phyloP scores from a whole-genome alignment of 805 yeast genomes.

The Ogataea minuta region DNA sequence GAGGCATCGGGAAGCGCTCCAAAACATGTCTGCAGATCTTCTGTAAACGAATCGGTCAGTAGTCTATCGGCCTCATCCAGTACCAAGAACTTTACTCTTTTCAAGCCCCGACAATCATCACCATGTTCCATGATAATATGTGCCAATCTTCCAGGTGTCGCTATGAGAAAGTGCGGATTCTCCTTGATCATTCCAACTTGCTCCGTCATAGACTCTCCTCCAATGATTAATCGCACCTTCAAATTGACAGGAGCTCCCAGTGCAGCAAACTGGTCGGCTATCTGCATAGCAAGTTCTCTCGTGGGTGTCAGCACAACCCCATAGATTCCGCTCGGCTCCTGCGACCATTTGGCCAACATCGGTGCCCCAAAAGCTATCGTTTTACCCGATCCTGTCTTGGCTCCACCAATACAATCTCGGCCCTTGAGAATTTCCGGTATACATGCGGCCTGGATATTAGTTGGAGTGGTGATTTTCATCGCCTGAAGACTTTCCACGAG shows the following conservation, averaged over 20 bases:
- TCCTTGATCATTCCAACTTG: slow-evolving; percentile 80
- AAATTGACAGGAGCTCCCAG: slow-evolving; percentile 87
- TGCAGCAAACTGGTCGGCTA: slow-evolving; percentile 94
- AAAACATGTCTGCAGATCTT: slow-evolving; percentile 73
- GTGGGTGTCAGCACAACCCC: slow-evolving; percentile 91
- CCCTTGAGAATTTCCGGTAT: slow-evolving; percentile 84
- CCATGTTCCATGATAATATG: slow-evolving; percentile 86
- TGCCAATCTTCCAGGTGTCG: slow-evolving; percentile 96
- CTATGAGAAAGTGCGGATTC: slow-evolving; percentile 91
- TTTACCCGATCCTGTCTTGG: slow-evolving; percentile 97
- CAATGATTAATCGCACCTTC: slow-evolving; percentile 79
- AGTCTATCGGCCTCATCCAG: slow-evolving; percentile 96
- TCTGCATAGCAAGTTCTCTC: slow-evolving; percentile 91
- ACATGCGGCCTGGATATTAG: slow-evolving; percentile 83
- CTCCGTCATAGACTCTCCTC: slow-evolving; percentile 91
- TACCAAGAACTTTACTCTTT: slow-evolving; percentile 76
- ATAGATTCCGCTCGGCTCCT: slow-evolving; percentile 89
- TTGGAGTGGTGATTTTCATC: slow-evolving; percentile 81
- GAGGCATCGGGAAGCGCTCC: slow-evolving; percentile 66
- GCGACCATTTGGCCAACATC: slow-evolving; percentile 90
- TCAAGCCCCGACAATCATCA: slow-evolving; percentile 77
- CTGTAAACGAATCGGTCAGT: slow-evolving; percentile 77
- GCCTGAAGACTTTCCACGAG: slow-evolving; percentile 73
- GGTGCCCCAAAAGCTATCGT: slow-evolving; percentile 98
- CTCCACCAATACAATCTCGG: slow-evolving; percentile 95